Evolutionary conservation across 2,329 filamentous ascomycete genomes (phyloP).

Genomic region (Davidsoniella virescens): DNA sequence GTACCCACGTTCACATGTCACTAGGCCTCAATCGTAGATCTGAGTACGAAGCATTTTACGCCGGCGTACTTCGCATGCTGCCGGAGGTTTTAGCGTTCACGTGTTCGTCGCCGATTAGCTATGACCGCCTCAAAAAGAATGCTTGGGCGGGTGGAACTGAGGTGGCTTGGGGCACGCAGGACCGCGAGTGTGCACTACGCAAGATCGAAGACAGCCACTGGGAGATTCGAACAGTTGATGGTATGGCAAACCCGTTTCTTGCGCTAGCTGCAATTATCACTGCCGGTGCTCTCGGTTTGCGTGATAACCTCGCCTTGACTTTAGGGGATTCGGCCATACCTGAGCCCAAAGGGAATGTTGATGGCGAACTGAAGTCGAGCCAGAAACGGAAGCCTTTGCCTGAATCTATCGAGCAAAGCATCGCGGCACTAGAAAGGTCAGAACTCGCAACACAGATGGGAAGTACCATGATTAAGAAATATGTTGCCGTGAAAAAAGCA

Average conservation of each 20-base stretch:
- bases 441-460: conserved; percentile 31
- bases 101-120: conserved; percentile 48
- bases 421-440: conserved; percentile 34
- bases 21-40: conserved; percentile 21
- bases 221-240: conserved; percentile 68
- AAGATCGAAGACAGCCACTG: conserved; percentile 52
- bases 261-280: conserved; percentile 24
- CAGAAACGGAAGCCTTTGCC: conserved; percentile 27
- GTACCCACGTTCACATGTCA: conserved; percentile 54
- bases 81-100: conserved; percentile 52
- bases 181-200: conserved; percentile 58
- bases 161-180: conserved; percentile 69
- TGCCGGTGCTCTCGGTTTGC: conserved; percentile 17
- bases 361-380: conserved; percentile 29
- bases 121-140: conserved; percentile 51
- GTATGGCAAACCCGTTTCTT: conserved; percentile 63
- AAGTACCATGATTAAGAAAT: conserved; percentile 35
- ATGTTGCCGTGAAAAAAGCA: conserved; percentile 39
- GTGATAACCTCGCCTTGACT: conserved; percentile 20
- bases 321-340: conserved; percentile 33
- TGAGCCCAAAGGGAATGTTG: conserved; percentile 23
- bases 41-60: conserved; percentile 42
- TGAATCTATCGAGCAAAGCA: conserved; percentile 33
- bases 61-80: conserved; percentile 51
- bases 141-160: conserved; percentile 64